A percentile compares a stretch with the other conserved stretches of the same genome.
Evolutionary conservation across 306 rosid species (phyloP).

Genomic region (Fagus sylvatica): DNA sequence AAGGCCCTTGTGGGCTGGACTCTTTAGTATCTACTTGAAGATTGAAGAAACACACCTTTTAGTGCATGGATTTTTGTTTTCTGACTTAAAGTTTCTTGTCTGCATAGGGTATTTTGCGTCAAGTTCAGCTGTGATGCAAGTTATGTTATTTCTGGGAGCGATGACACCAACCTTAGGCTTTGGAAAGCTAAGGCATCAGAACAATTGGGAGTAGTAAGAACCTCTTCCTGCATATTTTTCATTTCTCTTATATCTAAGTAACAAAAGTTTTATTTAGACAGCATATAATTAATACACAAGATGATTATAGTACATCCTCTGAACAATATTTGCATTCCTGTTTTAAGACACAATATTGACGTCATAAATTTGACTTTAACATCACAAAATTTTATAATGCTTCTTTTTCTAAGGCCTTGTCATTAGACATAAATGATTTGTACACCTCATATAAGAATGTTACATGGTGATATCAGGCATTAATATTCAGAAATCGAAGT

Average conservation of each 20-base stretch:
- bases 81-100: neutral
- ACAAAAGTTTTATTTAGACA: no score
- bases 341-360: no score
- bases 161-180: constrained; percentile 91
- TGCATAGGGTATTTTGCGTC: constrained; percentile 79
- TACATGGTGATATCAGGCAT: neutral
- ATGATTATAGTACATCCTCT: no score
- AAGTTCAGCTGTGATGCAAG: constrained; percentile 92
- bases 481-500: neutral
- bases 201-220: constrained; percentile 92
- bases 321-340: no score
- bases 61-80: neutral
- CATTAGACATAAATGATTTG: neutral
- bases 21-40: neutral
- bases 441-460: neutral
- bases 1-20: neutral
- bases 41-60: neutral
- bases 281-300: no score
- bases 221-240: constrained; percentile 18
- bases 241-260: neutral
- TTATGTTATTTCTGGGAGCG: constrained; percentile 94
- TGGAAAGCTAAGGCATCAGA: constrained; percentile 99
- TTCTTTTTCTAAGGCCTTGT: neutral
- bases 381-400: neutral
- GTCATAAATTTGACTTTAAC: neutral